Percentiles rank a stretch among this genome's conserved stretches.
These are phyloP conservation scores for Fagopyrum homotropicum DNA, from an alignment of 148 eudicot species.

Conservation along the genomic window DNA sequence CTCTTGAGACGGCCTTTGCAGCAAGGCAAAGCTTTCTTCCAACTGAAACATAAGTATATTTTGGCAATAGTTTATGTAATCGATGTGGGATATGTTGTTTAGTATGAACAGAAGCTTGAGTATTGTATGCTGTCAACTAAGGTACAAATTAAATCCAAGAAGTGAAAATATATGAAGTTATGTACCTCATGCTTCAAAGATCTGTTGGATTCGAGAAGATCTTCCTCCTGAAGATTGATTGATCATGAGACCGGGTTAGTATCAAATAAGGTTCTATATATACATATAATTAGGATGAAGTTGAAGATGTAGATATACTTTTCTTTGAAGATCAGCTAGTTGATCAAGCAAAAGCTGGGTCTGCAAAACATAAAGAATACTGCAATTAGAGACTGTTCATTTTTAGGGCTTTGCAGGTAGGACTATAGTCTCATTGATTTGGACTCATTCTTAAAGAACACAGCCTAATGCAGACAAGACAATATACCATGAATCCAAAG, in stretches of 20 bases:
- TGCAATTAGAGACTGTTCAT: too few species aligned
- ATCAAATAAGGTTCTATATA: background rate
- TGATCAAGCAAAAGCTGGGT: slow-evolving; percentile 64
- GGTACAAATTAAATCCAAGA: background rate
- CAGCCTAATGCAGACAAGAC: too few species aligned
- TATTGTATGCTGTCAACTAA: background rate
- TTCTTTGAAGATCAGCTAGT: slow-evolving; percentile 59
- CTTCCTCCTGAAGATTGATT: slow-evolving; percentile 39
- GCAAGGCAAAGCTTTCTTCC: slow-evolving; percentile 31
- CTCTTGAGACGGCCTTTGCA: slow-evolving; percentile 12
- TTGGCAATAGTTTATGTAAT: too few species aligned
- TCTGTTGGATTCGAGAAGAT: slow-evolving; percentile 44
- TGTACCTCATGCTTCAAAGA: slow-evolving; percentile 53
- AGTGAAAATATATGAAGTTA: background rate
- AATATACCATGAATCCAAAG: too few species aligned
- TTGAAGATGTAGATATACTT: slow-evolving; percentile 28
- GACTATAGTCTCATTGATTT: too few species aligned
- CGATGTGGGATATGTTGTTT: too few species aligned
- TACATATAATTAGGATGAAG: background rate
- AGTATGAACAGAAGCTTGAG: too few species aligned
- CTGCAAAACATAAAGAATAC: slow-evolving; percentile 24
- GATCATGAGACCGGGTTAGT: background rate
- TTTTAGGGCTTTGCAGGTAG: too few species aligned
- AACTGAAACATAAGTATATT: slow-evolving; percentile 18
- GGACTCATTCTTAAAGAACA: too few species aligned